These are phyloP conservation scores for Triticum dicoccoides DNA, from an alignment of 176 grass and related monocot species.

Conservation along the genomic window DNA sequence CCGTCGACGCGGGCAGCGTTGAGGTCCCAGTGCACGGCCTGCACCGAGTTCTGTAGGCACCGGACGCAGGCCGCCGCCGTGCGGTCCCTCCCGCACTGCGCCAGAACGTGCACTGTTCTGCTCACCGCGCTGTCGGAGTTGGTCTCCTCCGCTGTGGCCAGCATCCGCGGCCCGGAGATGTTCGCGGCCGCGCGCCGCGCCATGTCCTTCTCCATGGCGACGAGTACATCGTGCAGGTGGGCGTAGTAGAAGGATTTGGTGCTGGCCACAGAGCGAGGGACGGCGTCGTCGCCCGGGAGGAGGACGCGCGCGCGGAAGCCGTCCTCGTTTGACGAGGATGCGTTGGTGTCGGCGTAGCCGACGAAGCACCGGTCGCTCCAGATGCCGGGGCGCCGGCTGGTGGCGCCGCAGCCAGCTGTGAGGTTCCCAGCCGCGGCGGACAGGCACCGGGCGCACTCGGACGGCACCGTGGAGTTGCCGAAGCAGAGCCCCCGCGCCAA, in stretches of 20 bases:
- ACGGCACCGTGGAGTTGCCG: not conserved
- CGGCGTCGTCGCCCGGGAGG: not conserved
- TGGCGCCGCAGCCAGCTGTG: not conserved
- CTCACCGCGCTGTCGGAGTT: not conserved
- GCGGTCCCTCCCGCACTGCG: not conserved
- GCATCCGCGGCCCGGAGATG: not conserved
- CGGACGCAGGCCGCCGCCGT: not conserved
- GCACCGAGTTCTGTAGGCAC: not conserved
- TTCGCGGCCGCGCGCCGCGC: not conserved
- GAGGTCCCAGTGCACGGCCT: not conserved
- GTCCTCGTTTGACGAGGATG: not conserved
- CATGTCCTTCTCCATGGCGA: not conserved
- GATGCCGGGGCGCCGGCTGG: not conserved
- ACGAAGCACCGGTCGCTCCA: not conserved
- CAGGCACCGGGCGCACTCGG: not conserved
- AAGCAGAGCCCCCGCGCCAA: slow-evolving; percentile 19
- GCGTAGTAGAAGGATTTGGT: too few species aligned
- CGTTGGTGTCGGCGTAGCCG: not conserved
- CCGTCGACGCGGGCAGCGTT: not conserved
- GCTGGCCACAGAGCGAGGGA: not conserved
- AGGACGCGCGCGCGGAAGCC: not conserved
- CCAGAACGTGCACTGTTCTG: not conserved
- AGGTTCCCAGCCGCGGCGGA: not conserved
- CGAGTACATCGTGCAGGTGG: not conserved
- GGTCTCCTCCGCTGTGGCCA: not conserved